These are phyloP conservation scores for Zygosaccharomyces bisporus DNA, from an alignment of 805 yeast species.

Conservation along the genomic window DNA sequence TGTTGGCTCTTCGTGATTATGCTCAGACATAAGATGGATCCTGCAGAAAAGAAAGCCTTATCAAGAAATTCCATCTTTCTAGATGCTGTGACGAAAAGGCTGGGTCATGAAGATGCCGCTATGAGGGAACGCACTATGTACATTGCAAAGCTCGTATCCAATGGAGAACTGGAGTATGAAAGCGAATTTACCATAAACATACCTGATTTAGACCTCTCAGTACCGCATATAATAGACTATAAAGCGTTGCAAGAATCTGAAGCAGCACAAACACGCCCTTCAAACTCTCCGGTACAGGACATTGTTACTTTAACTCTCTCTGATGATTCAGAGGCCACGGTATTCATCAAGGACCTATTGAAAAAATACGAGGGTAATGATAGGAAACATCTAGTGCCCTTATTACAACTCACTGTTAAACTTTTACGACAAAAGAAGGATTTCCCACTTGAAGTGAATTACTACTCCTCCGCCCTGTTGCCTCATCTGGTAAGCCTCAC, in stretches of 20 bases:
- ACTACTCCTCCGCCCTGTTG: conserved; percentile 54
- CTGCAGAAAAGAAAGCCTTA: conserved; percentile 11
- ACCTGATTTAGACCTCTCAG: conserved; percentile 17
- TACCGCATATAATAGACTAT: conserved; percentile 8
- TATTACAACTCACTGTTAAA: conserved; percentile 39
- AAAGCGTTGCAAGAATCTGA: not conserved
- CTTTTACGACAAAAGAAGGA: conserved; percentile 61
- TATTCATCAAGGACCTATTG: conserved; percentile 71
- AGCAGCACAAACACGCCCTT: not conserved
- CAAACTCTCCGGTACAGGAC: not conserved
- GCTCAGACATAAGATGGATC: conserved; percentile 11
- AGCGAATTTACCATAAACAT: conserved; percentile 26
- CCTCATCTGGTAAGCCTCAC: conserved; percentile 49
- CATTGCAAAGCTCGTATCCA: conserved; percentile 31
- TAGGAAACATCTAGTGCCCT: conserved; percentile 45
- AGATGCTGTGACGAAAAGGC: conserved; percentile 30
- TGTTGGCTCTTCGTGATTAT: conserved; percentile 24
- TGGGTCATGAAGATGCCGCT: conserved; percentile 20
- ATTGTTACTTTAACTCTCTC: not conserved
- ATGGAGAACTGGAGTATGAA: conserved; percentile 28
- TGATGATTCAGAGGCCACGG: conserved; percentile 42
- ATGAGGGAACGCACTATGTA: conserved; percentile 36
- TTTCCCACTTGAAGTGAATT: conserved; percentile 57
- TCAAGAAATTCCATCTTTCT: conserved; percentile 23
- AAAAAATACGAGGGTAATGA: conserved; percentile 48